Conservation (phyloP, 495 filamentous ascomycete genomes). For the Pyronema omphalodes region DNA sequence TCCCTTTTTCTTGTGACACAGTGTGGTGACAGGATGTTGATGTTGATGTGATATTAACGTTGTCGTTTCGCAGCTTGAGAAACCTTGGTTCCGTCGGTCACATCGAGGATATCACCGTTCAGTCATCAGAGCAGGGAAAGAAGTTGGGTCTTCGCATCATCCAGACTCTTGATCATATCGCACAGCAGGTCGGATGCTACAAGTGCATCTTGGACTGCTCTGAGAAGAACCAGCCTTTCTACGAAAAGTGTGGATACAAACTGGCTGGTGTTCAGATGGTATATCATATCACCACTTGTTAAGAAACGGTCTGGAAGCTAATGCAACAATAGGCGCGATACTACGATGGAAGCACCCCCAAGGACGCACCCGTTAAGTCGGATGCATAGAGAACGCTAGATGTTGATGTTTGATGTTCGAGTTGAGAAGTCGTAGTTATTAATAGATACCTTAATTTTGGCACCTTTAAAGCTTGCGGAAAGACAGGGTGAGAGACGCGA, state of each 20-base stretch:
- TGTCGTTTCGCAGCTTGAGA: slow-evolving; percentile 37
- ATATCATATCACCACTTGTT: background rate
- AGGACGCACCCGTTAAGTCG: background rate
- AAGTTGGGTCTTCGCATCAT: slow-evolving; percentile 86
- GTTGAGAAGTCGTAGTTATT: background rate
- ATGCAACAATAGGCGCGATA: slow-evolving; percentile 16
- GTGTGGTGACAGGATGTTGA: background rate
- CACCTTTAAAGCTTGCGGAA: too few relatives aligned
- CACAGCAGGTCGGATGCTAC: slow-evolving; percentile 24
- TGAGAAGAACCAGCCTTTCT: slow-evolving; percentile 88
- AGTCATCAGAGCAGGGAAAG: slow-evolving; percentile 87
- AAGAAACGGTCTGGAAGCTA: background rate
- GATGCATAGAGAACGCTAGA: background rate
- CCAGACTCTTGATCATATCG: slow-evolving; percentile 61
- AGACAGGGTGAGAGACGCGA: too few relatives aligned
- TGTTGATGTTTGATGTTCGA: background rate
- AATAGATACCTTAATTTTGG: background rate
- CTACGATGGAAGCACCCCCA: slow-evolving; percentile 11
- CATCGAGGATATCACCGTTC: slow-evolving; percentile 95
- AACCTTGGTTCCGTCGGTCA: slow-evolving; percentile 68
- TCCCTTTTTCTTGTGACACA: background rate
- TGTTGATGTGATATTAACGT: background rate
- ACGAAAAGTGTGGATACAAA: slow-evolving; percentile 94
- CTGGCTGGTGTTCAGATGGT: slow-evolving; percentile 88
- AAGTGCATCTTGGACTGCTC: slow-evolving; percentile 54